phyloP scores from a whole-genome alignment of 345 rosid genomes.

The Ricinus communis region DNA sequence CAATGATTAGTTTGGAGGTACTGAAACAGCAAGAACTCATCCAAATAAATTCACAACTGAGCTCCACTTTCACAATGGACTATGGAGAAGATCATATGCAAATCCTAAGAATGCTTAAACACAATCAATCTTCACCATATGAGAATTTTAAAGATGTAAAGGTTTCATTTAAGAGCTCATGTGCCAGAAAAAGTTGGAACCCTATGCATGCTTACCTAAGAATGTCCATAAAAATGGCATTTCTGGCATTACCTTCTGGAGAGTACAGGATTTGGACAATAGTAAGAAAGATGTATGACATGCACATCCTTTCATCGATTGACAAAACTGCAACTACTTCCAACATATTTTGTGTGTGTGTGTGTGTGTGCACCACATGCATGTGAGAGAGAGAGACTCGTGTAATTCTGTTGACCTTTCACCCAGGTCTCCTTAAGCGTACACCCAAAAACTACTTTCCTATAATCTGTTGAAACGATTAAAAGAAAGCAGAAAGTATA shows the following conservation, averaged over 20 bases:
- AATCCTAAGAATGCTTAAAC: neutral
- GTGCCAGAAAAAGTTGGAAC: neutral
- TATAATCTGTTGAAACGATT: too few relatives aligned
- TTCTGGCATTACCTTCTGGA: neutral
- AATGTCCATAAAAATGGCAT: neutral
- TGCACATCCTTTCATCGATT: neutral
- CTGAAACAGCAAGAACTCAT: neutral
- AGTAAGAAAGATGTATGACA: neutral
- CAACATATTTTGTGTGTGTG: too few relatives aligned
- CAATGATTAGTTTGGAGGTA: neutral
- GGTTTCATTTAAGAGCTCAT: neutral
- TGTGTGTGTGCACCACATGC: too few relatives aligned
- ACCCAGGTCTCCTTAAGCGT: too few relatives aligned
- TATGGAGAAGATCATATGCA: neutral
- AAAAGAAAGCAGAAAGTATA: too few relatives aligned
- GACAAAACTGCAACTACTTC: too few relatives aligned
- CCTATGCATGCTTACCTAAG: slow-evolving; percentile 6
- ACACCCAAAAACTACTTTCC: too few relatives aligned
- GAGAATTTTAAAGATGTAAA: neutral
- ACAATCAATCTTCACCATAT: neutral
- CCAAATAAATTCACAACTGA: neutral
- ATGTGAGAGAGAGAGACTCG: too few relatives aligned
- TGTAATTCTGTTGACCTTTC: too few relatives aligned
- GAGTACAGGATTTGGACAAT: neutral
- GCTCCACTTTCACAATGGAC: neutral